Evolutionary conservation across 2,329 filamentous ascomycete genomes (phyloP).

Genomic region (Aplosporella prunicola): DNA sequence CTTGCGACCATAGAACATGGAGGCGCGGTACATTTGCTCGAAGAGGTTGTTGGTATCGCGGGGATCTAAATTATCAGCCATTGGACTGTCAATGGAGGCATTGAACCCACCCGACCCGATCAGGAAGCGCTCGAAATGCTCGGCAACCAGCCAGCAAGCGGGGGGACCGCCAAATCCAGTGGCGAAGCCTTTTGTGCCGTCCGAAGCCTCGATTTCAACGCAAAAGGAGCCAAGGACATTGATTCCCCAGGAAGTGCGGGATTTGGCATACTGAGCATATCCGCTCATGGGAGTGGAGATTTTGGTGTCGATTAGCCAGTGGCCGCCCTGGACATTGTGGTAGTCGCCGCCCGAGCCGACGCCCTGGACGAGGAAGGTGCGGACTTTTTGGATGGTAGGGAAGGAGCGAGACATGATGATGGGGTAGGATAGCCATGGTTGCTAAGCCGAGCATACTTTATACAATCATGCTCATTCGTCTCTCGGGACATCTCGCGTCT

Average conservation of each 20-base stretch:
- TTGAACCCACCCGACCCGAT: conserved; percentile 56
- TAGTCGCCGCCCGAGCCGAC: conserved; percentile 65
- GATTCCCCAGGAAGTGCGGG: conserved; percentile 88
- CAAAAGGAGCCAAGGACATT: conserved; percentile 90
- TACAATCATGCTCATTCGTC: no score
- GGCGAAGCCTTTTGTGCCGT: conserved; percentile 89
- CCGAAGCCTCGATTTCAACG: conserved; percentile 76
- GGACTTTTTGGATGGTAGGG: conserved; percentile 65
- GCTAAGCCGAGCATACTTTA: no score
- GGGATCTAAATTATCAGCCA: conserved; percentile 48
- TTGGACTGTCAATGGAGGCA: not conserved
- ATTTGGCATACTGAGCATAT: conserved; percentile 81
- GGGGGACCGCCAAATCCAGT: conserved; percentile 91
- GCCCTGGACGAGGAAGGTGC: conserved; percentile 63
- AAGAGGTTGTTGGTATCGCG: conserved; percentile 86
- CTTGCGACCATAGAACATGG: conserved; percentile 95
- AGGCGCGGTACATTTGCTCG: conserved; percentile 92
- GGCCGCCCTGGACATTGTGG: conserved; percentile 70
- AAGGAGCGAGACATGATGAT: conserved; percentile 44
- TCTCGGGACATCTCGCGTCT: no score
- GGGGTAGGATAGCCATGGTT: conserved; percentile 10
- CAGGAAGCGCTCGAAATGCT: conserved; percentile 89
- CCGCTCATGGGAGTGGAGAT: conserved; percentile 88
- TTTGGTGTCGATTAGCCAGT: conserved; percentile 81
- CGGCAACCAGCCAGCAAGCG: conserved; percentile 85